Evolutionary conservation across 148 eudicot genomes (phyloP).

Genomic region (Drosera capensis): DNA sequence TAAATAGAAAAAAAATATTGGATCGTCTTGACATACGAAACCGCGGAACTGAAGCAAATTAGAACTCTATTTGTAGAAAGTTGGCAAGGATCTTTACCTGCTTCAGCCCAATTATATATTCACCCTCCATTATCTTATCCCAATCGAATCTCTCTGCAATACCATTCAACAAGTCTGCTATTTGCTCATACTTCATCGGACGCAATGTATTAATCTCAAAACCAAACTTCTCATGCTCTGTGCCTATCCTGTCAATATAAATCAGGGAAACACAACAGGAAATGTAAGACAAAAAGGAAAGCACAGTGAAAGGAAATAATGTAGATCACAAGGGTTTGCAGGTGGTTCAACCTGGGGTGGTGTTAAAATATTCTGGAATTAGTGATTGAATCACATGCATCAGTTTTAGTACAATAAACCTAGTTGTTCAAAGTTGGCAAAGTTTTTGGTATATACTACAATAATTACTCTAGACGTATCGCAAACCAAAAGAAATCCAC

Average conservation of each 20-base stretch:
- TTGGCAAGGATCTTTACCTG: constrained; percentile 63
- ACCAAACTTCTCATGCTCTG: constrained; percentile 98
- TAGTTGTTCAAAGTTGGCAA: too few species aligned
- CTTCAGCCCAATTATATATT: constrained; percentile 82
- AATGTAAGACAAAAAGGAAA: background rate
- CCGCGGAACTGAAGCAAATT: too few species aligned
- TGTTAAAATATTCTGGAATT: too few species aligned
- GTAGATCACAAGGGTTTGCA: too few species aligned
- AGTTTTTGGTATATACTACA: too few species aligned
- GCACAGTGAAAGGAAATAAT: too few species aligned
- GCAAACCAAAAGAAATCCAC: too few species aligned
- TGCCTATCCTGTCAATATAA: constrained; percentile 69
- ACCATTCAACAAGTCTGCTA: constrained; percentile 75
- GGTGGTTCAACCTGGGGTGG: too few species aligned
- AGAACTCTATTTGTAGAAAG: too few species aligned
- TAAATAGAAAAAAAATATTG: background rate
- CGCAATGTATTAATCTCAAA: constrained; percentile 66
- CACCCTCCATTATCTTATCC: constrained; percentile 96
- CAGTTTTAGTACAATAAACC: too few species aligned
- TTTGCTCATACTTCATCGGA: constrained; percentile 87
- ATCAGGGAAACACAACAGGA: background rate
- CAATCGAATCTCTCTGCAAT: constrained; percentile 96
- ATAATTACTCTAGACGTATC: too few species aligned
- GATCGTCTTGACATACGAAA: background rate
- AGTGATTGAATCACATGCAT: too few species aligned